Evolutionary conservation across 2,329 filamentous ascomycete genomes (phyloP), one percentile per base, ranked within the genome.

Genomic region (Nigrospora sphaerica): DNA sequence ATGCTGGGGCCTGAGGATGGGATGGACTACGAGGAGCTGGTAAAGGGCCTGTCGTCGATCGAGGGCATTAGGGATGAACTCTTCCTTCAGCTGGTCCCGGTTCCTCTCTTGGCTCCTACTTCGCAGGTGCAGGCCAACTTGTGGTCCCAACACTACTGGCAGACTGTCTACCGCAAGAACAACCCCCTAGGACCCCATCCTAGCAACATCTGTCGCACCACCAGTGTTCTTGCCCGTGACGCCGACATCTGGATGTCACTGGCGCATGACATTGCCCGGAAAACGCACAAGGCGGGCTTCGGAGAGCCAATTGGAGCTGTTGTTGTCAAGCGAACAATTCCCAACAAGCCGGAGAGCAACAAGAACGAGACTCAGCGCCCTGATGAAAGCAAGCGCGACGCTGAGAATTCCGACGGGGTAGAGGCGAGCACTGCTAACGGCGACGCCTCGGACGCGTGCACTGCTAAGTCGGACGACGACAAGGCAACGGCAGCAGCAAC

Each of bases 181-280:
- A 93, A 93, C 59, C 88, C 88, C 2, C 86, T 91, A 49, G 88
- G 88, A 4, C 88, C 88, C 16, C 88, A 95, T 60, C 88, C 88
- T 50, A 81, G 82, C 58, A 78, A 86, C 60, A 80, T 92, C 46
- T 72, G 78, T 37, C 81, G 85, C 49, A 81, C 84, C 28, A 83
- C 85, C 35, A 77, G 82, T 12, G 83, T 88, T 49, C 79, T 95
- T 44, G 74, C 75, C 47, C 67, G 75, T 39, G 78, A 86, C 52
- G 80, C 80, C 1, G 74, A 76, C 4, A 65, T 77, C 46, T 92
- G 80, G 78, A 84, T 86, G 75, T 76, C 70, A 44, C 66, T 90
- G 43, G 86, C 88, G 9, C 74, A 79, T 46, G 68, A 76, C 36
- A 80, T 81, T 41, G 88, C 84, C 14, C 60, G 68, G 40, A 74